Evolutionary conservation across 2,329 filamentous ascomycete species (phyloP).

Genomic region (Cercospora zeae-maydis): DNA sequence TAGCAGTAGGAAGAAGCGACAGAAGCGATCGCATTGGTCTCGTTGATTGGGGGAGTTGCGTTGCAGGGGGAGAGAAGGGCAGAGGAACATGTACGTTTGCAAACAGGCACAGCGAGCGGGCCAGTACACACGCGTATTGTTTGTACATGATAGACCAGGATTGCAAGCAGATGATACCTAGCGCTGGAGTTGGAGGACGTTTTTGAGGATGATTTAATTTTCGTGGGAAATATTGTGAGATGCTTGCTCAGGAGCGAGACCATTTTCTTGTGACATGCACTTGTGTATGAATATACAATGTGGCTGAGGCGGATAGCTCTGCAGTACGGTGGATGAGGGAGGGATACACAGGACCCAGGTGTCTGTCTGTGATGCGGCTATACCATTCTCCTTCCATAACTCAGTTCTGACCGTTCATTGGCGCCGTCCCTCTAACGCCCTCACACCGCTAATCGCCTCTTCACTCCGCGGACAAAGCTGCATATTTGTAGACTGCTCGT

Average conservation of each 20-base stretch:
- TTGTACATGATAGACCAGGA: neutral
- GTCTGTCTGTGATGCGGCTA: neutral
- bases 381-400: neutral
- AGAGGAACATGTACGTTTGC: too few species aligned
- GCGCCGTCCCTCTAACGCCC: too few species aligned
- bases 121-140: neutral
- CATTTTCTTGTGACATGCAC: neutral
- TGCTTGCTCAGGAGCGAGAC: neutral
- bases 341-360: neutral
- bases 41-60: neutral
- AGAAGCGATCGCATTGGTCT: conserved; percentile 16
- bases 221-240: neutral
- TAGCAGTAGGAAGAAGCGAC: conserved; percentile 13
- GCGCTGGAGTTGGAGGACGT: neutral
- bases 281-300: neutral
- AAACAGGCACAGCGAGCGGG: neutral
- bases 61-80: too few species aligned
- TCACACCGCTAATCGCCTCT: too few species aligned
- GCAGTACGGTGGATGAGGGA: neutral
- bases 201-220: neutral
- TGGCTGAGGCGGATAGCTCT: neutral
- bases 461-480: too few species aligned
- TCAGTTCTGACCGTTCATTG: neutral
- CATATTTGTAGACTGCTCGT: too few species aligned
- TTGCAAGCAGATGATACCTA: neutral